Evolutionary conservation across 257 asterid genomes (phyloP), one percentile per base, ranked within the genome.

Genomic region (Solanum chilense): DNA sequence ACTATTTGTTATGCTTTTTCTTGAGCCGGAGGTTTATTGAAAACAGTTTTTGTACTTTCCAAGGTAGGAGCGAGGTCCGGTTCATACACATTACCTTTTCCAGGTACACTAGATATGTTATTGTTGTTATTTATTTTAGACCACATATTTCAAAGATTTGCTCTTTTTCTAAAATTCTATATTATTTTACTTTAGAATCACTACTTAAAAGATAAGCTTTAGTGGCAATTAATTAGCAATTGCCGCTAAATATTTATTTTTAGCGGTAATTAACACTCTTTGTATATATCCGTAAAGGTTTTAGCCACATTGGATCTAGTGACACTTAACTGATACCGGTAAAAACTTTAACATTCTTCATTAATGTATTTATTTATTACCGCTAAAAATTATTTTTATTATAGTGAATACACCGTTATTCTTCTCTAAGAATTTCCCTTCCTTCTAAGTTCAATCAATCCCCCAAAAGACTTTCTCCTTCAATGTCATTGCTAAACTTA

Each of bases 31-130:
- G 1, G 7, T n/a, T 0, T n/a, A 9, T 62, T 25, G 27, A 0
- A 62, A 0, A 62, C 3, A n/a, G 5, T 0, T 3, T n/a, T 0
- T n/a, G 0, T 62, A 60, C 31, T 7, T 60, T 11, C 0, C 27
- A 23, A 60, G 15, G 0, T 56, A 56, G 9, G 5, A 60, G 14
- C n/a, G n/a, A 62, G 15, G 31, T 23, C 0, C 11, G 1, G 0
- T 7, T 1, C 15, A 0, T 62, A 9, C 14, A 0, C 6, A 62
- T n/a, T 62, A 62, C 13, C 15, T 10, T 23, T n/a, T 23, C 8
- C 0, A 62, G 7, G 7, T 62, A 10, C 15, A 10, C 0, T 23
- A 11, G 1, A 23, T 62, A 23, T 4, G 0, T 4, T 1, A 62
- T 62, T 62, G 8, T 62, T 62, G 0, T 23, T 0, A 0, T 13